Conservation (phyloP, 306 rosid species). For the Trifolium subterraneum region DNA sequence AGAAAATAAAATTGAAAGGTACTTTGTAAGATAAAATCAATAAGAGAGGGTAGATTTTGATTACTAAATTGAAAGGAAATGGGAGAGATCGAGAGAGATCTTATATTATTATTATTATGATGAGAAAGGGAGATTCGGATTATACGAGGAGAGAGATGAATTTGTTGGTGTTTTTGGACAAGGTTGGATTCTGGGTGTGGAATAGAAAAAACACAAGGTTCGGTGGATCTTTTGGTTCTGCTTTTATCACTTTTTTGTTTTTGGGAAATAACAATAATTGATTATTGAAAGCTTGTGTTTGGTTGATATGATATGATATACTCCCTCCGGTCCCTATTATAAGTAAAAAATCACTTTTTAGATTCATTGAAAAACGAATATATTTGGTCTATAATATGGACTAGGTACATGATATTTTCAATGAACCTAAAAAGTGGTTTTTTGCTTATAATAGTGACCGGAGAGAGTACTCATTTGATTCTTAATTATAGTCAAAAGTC, state of each 20-base stretch:
- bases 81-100: not conserved
- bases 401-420: too few relatives aligned
- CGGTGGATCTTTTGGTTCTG: constrained; percentile 15
- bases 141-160: constrained; percentile 4
- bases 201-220: not conserved
- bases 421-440: too few relatives aligned
- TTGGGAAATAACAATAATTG: not conserved
- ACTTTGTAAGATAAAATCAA: constrained; percentile 23
- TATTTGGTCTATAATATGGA: too few relatives aligned
- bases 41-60: not conserved
- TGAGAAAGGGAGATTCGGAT: not conserved
- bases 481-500: too few relatives aligned
- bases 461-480: too few relatives aligned
- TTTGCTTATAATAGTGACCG: too few relatives aligned
- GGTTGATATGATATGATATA: too few relatives aligned
- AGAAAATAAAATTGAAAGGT: constrained; percentile 8
- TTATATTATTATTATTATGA: not conserved
- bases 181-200: not conserved
- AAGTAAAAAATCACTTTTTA: too few relatives aligned
- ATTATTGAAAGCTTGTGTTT: too few relatives aligned
- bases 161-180: not conserved
- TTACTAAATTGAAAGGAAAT: too few relatives aligned
- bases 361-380: too few relatives aligned
- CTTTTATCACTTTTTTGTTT: not conserved
- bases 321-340: too few relatives aligned